phyloP scores from a whole-genome alignment of 2,329 filamentous ascomycete genomes.

The Chaetomiaceae sp. region DNA sequence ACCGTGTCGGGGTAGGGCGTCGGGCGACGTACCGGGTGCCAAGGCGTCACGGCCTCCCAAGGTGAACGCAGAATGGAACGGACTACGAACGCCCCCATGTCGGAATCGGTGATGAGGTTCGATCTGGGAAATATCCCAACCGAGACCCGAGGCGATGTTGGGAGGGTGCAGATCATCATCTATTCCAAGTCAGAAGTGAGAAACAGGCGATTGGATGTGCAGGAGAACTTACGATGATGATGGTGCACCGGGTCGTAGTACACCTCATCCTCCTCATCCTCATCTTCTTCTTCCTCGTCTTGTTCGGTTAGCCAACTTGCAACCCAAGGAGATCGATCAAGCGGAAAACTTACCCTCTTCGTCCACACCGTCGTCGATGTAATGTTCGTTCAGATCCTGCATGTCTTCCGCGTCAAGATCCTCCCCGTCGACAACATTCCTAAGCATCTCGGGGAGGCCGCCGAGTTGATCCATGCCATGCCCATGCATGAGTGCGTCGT shows the following conservation, averaged over 20 bases:
- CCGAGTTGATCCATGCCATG: conserved; percentile 40
- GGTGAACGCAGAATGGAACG: conserved; percentile 52
- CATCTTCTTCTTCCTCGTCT: conserved; percentile 65
- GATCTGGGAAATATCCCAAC: conserved; percentile 53
- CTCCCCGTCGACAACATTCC: conserved; percentile 51
- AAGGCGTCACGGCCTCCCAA: conserved; percentile 53
- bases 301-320: conserved; percentile 36
- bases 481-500: conserved; percentile 47
- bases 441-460: conserved; percentile 50
- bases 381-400: conserved; percentile 49
- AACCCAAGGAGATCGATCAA: not conserved
- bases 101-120: conserved; percentile 53
- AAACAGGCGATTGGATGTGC: conserved; percentile 6
- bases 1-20: not conserved
- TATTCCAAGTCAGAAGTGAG: conserved; percentile 12
- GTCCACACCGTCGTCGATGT: conserved; percentile 53
- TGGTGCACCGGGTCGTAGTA: conserved; percentile 59
- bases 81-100: conserved; percentile 48
- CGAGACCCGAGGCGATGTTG: conserved; percentile 44
- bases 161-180: conserved; percentile 42
- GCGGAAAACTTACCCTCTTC: conserved; percentile 51
- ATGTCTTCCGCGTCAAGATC: conserved; percentile 52
- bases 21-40: conserved; percentile 39
- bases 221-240: conserved; percentile 46
- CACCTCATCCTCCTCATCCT: conserved; percentile 64